Percentiles rank a stretch among this genome's conserved stretches.
Evolutionary conservation across 1,139 yeast species (phyloP).

Genomic region (Taphrina pruni): DNA sequence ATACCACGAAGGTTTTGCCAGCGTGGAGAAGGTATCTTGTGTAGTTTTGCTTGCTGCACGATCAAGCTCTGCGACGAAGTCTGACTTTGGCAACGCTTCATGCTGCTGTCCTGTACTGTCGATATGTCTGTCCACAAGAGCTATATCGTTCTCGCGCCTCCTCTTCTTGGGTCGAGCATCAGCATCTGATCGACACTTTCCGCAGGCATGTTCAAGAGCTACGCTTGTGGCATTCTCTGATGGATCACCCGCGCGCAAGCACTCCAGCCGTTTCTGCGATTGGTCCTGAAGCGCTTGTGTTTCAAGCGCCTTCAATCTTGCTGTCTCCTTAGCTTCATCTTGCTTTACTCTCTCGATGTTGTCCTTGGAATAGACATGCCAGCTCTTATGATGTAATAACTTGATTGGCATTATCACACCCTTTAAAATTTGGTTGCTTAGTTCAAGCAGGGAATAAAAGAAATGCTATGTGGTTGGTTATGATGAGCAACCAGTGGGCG

Average conservation of each 20-base stretch:
- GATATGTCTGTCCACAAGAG: background rate
- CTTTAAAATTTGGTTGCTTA: too few species aligned
- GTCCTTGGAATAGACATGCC: constrained; percentile 49
- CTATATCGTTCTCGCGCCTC: constrained; percentile 6
- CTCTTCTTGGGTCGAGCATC: background rate
- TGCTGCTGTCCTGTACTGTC: background rate
- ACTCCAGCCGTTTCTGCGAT: constrained; percentile 10
- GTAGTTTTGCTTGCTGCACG: background rate
- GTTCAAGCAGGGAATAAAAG: too few species aligned
- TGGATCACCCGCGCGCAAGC: constrained; percentile 9
- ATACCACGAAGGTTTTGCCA: constrained; percentile 6
- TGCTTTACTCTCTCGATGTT: constrained; percentile 50
- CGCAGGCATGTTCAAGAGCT: background rate
- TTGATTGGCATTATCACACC: constrained; percentile 49
- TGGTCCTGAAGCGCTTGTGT: constrained; percentile 34
- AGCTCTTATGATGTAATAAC: constrained; percentile 49
- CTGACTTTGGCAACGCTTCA: background rate
- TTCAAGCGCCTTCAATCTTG: constrained; percentile 43
- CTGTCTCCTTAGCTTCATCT: constrained; percentile 49
- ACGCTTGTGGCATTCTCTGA: background rate
- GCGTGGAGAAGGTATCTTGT: constrained; percentile 1
- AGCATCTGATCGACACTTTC: background rate
- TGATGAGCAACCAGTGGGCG: too few species aligned
- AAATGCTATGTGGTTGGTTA: too few species aligned
- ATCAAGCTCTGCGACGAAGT: background rate